phyloP scores from a whole-genome alignment of 2,329 filamentous ascomycete genomes.

The Sordariomycetes sp. region DNA sequence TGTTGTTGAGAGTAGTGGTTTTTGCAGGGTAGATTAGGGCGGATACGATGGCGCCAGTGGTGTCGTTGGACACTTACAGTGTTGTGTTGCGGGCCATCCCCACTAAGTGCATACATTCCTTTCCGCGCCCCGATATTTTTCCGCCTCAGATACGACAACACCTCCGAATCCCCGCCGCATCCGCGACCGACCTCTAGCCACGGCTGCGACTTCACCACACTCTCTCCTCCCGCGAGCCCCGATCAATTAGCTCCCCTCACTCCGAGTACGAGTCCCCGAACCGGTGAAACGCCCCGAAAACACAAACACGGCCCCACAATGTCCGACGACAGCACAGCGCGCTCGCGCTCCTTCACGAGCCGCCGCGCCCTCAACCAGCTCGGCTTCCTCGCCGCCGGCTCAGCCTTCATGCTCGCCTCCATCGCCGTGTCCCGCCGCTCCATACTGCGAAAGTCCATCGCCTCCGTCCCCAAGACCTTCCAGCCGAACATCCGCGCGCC shows the following conservation, averaged over 20 bases:
- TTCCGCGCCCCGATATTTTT: background rate
- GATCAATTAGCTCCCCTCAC: too few relatives aligned
- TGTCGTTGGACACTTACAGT: background rate
- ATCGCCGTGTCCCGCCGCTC: slow-evolving; percentile 62
- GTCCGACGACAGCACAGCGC: slow-evolving; percentile 1
- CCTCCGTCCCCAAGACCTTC: slow-evolving; percentile 62
- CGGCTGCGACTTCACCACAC: too few relatives aligned
- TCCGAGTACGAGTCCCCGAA: too few relatives aligned
- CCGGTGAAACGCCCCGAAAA: too few relatives aligned
- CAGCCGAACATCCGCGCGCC: slow-evolving; percentile 36
- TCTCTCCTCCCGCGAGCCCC: too few relatives aligned
- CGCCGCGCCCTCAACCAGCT: slow-evolving; percentile 50
- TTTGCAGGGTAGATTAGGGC: background rate
- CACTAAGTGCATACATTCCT: background rate
- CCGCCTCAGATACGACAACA: too few relatives aligned
- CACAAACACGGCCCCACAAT: slow-evolving; percentile 9
- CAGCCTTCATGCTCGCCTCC: slow-evolving; percentile 65
- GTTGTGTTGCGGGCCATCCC: background rate
- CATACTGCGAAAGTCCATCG: slow-evolving; percentile 49
- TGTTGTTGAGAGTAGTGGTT: background rate
- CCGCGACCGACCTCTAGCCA: background rate
- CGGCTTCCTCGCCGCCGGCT: slow-evolving; percentile 62
- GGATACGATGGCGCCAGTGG: background rate
- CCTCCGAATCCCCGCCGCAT: background rate
- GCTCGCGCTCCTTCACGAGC: slow-evolving; percentile 19